Conservation (phyloP, 2,329 filamentous ascomycete genomes). For the Cytospora paraplurivora region DNA sequence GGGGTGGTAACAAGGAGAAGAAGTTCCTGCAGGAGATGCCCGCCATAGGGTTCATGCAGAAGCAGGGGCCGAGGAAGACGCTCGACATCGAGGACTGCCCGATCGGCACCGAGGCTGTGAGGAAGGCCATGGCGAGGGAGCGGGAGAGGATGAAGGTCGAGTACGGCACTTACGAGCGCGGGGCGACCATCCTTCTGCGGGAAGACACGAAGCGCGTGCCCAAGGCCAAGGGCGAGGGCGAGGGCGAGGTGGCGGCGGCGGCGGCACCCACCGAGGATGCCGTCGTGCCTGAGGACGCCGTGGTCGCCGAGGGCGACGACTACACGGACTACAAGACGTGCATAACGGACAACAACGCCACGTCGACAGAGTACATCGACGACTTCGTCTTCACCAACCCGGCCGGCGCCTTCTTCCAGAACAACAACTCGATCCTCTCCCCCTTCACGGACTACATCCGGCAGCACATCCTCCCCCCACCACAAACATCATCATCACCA, state of each 20-base stretch:
- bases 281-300: conserved; percentile 43
- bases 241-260: no score
- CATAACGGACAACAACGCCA: conserved; percentile 82
- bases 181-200: conserved; percentile 85
- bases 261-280: conserved; percentile 35
- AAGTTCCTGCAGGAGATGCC: conserved; percentile 64
- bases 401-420: conserved; percentile 96
- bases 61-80: conserved; percentile 70
- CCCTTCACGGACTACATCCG: conserved; percentile 86
- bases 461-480: conserved; percentile 68
- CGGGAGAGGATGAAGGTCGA: conserved; percentile 73
- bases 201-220: conserved; percentile 75
- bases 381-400: conserved; percentile 85
- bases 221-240: conserved; percentile 43
- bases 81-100: conserved; percentile 98
- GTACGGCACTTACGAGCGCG: conserved; percentile 71
- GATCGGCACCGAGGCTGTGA: conserved; percentile 85
- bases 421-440: conserved; percentile 97
- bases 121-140: conserved; percentile 77
- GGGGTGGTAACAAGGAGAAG: conserved; percentile 53
- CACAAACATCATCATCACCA: conserved; percentile 35
- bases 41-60: conserved; percentile 86
- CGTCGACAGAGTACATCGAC: conserved; percentile 84
- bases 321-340: conserved; percentile 83
- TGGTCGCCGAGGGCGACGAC: conserved; percentile 55